Conservation (phyloP, 257 asterid species). For the Primulina eburnea region DNA sequence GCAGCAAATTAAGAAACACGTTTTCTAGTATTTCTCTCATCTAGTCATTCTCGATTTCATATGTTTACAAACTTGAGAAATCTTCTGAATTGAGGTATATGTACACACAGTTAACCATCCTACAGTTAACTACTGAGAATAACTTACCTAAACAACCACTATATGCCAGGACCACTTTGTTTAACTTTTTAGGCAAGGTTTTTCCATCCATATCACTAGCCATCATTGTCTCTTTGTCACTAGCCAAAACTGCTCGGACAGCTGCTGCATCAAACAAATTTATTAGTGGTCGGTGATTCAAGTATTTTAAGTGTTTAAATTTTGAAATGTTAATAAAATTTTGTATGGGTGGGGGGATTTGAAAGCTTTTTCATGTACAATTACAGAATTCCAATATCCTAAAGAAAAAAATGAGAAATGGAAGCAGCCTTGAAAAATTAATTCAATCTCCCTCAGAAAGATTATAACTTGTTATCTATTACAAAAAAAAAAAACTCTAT, state of each 20-base stretch:
- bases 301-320: too few species aligned
- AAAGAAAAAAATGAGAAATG: too few species aligned
- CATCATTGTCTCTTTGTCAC: slow-evolving; percentile 47
- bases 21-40: background rate
- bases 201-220: slow-evolving; percentile 43
- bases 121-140: background rate
- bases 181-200: slow-evolving; percentile 57
- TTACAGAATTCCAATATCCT: too few species aligned
- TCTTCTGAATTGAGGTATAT: background rate
- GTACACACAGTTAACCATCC: background rate
- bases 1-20: slow-evolving; percentile 1
- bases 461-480: too few species aligned
- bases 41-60: slow-evolving; percentile 1
- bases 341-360: too few species aligned
- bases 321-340: too few species aligned
- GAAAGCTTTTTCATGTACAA: too few species aligned
- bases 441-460: too few species aligned
- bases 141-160: slow-evolving; percentile 83
- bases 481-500: too few species aligned
- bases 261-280: slow-evolving; percentile 39
- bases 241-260: slow-evolving; percentile 63
- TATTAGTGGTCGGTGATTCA: background rate
- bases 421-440: too few species aligned
- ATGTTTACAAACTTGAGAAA: background rate
- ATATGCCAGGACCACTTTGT: slow-evolving; percentile 92